Conservation (phyloP, 2,329 filamentous ascomycete species). For the Orbilia blumenaviensis region DNA sequence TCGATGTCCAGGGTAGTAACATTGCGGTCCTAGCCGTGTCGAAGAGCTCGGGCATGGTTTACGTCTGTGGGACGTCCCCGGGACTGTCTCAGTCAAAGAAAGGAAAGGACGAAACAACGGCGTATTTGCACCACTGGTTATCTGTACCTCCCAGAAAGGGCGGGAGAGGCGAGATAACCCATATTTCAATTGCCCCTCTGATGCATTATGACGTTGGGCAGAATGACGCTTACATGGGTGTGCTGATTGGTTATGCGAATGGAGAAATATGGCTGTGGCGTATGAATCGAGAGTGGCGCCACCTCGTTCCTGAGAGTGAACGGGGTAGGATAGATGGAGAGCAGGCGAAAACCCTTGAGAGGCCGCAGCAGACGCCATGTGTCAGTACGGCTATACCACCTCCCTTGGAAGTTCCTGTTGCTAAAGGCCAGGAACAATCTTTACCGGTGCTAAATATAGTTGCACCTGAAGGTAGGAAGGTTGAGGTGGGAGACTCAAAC, state of each 20-base stretch:
- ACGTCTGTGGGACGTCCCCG: constrained; percentile 32
- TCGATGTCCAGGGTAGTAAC: constrained; percentile 18
- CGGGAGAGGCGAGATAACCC: constrained; percentile 48
- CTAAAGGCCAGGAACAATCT: constrained; percentile 2
- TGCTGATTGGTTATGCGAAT: constrained; percentile 55
- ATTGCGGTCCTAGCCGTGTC: constrained; percentile 36
- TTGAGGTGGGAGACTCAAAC: constrained; percentile 28
- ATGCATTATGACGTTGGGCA: constrained; percentile 55
- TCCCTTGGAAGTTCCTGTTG: background rate
- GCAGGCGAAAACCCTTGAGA: background rate
- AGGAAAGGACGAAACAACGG: constrained; percentile 5
- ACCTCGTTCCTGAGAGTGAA: background rate
- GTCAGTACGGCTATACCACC: constrained; percentile 34
- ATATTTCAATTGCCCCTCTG: constrained; percentile 54
- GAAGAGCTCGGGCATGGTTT: constrained; percentile 13
- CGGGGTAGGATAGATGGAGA: background rate
- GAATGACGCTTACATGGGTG: constrained; percentile 54
- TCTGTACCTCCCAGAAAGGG: constrained; percentile 22
- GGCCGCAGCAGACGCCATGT: constrained; percentile 46
- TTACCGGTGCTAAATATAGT: constrained; percentile 34
- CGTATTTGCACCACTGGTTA: constrained; percentile 52
- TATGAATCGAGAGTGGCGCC: constrained; percentile 52
- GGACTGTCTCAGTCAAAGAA: background rate
- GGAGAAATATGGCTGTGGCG: constrained; percentile 57
- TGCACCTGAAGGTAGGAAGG: background rate